Evolutionary conservation across 179 eudicot species (phyloP).

Genomic region (Pouteria campechiana): DNA sequence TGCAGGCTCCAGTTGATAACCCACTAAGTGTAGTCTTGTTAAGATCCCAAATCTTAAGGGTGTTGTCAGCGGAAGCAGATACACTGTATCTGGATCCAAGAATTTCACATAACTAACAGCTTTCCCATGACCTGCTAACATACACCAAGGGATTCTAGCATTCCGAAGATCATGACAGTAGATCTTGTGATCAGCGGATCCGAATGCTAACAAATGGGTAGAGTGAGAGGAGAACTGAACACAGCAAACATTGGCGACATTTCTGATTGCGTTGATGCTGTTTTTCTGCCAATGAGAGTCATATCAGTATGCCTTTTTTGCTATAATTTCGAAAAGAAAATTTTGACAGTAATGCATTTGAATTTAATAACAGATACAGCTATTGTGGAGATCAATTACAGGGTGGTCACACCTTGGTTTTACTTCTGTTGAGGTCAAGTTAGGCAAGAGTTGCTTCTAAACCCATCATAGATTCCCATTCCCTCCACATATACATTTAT

Average conservation of each 20-base stretch:
- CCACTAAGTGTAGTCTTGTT: constrained; percentile 22
- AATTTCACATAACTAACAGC: constrained; percentile 39
- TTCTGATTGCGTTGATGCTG: constrained; percentile 27
- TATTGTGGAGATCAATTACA: too few species aligned
- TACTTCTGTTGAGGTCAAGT: too few species aligned
- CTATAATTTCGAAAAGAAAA: background rate
- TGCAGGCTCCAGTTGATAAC: constrained; percentile 25
- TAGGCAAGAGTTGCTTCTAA: too few species aligned
- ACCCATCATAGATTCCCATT: too few species aligned
- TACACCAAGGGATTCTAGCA: constrained; percentile 39
- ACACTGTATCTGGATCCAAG: constrained; percentile 24
- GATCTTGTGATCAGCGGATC: constrained; percentile 37
- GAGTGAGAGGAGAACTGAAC: constrained; percentile 34
- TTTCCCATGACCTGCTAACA: constrained; percentile 33
- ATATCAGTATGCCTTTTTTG: background rate
- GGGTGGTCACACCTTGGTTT: too few species aligned
- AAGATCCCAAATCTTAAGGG: constrained; percentile 35
- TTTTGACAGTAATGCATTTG: too few species aligned
- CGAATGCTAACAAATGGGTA: constrained; percentile 33
- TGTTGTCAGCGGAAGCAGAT: constrained; percentile 39
- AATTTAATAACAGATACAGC: too few species aligned
- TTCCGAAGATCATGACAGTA: constrained; percentile 36
- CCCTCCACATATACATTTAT: too few species aligned
- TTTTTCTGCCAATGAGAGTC: constrained; percentile 23
- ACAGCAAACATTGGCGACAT: constrained; percentile 36